phyloP scores from a whole-genome alignment of 768 basidiomycete genomes.

The Naganishia vaughanmartiniae region DNA sequence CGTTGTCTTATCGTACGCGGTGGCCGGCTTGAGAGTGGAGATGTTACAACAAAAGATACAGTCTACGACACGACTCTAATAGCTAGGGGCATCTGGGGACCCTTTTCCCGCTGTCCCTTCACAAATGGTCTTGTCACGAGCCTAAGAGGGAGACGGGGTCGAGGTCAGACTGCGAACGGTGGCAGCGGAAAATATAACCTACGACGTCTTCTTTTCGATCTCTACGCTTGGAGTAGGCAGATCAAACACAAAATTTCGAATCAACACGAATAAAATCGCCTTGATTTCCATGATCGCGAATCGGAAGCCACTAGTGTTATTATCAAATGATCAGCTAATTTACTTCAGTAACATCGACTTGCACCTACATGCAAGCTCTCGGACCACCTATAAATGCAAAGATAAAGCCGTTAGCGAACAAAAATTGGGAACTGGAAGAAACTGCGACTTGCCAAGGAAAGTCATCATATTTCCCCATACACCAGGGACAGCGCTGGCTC shows the following conservation, averaged over 20 bases:
- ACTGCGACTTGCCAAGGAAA: constrained; percentile 38
- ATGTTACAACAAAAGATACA: too few relatives aligned
- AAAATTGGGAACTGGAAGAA: not conserved
- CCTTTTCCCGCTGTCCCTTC: constrained; percentile 43
- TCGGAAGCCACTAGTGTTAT: constrained; percentile 47
- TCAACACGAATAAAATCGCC: constrained; percentile 49
- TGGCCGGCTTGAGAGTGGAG: too few relatives aligned
- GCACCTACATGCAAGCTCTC: constrained; percentile 39
- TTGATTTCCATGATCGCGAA: constrained; percentile 52
- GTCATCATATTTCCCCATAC: constrained; percentile 51
- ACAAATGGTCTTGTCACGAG: constrained; percentile 47
- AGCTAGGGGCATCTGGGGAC: constrained; percentile 48
- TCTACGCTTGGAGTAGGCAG: constrained; percentile 41
- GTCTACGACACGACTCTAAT: constrained; percentile 11
- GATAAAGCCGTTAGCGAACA: not conserved
- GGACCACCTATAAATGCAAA: constrained; percentile 41
- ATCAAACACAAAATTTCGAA: constrained; percentile 48
- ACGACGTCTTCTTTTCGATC: constrained; percentile 47
- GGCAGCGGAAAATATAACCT: constrained; percentile 16
- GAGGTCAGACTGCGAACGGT: not conserved
- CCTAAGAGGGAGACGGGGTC: constrained; percentile 23
- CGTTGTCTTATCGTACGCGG: too few relatives aligned
- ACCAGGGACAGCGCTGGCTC: constrained; percentile 36
- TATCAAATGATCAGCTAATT: not conserved
- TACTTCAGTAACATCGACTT: not conserved